Conservation (phyloP, 352 stramenopile species). For the Thraustotheca clavata region DNA sequence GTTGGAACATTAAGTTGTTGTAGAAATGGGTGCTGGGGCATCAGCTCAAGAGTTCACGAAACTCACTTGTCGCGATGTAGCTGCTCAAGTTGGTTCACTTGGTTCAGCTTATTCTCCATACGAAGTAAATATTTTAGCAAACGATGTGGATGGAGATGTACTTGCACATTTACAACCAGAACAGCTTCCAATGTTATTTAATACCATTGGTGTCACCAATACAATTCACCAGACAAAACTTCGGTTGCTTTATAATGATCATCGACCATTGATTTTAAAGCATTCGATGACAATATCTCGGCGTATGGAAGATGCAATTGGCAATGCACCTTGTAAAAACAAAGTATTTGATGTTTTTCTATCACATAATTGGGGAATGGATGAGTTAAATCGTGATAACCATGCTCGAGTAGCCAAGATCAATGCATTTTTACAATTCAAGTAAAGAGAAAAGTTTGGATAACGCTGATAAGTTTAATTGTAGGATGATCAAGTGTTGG, state of each 20-base stretch:
- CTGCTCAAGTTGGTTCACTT: background rate
- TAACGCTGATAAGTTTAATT: background rate
- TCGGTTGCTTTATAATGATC: background rate
- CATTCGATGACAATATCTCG: background rate
- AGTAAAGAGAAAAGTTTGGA: background rate
- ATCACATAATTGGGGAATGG: constrained; percentile 9
- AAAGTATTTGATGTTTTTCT: constrained; percentile 11
- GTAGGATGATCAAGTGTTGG: background rate
- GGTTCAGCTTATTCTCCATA: constrained; percentile 10
- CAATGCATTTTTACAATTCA: background rate
- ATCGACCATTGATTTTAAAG: constrained; percentile 1
- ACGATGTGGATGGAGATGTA: constrained; percentile 9
- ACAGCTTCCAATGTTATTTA: constrained; percentile 1
- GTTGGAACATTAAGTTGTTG: no score
- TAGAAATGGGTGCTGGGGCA: background rate
- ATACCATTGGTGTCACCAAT: constrained; percentile 9
- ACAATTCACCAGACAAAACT: constrained; percentile 11
- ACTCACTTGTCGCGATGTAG: background rate
- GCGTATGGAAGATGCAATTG: background rate
- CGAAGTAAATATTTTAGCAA: background rate
- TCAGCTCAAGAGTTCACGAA: background rate
- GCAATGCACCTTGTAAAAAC: background rate
- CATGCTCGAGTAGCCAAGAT: background rate
- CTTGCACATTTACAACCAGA: background rate
- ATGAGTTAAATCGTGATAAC: background rate